Evolutionary conservation across 306 rosid genomes (phyloP).

Genomic region (Quercus parvula): DNA sequence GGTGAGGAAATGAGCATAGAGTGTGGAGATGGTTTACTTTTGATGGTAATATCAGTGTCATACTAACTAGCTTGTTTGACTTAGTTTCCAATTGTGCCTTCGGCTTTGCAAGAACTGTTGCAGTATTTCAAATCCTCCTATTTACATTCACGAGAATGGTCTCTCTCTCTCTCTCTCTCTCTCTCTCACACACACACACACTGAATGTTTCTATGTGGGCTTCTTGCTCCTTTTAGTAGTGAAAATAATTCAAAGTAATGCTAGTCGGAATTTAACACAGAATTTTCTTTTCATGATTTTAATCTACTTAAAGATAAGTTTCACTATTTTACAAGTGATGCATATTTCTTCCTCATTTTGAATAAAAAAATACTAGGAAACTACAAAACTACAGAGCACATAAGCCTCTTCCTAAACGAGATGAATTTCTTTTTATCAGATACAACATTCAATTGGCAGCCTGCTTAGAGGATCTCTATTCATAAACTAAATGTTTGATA

Average conservation of each 20-base stretch:
- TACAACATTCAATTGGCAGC: not conserved
- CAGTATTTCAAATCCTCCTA: slow-evolving; percentile 33
- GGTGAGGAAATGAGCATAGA: slow-evolving; percentile 20
- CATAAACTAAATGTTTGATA: no score
- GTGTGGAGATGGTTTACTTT: not conserved
- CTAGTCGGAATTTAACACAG: not conserved
- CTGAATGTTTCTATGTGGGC: not conserved
- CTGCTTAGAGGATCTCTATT: not conserved
- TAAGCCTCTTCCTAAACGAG: not conserved
- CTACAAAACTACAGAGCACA: not conserved
- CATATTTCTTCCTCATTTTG: not conserved
- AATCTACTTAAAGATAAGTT: not conserved
- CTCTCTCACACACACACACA: not conserved
- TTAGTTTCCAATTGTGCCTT: slow-evolving; percentile 32
- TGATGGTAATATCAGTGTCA: not conserved
- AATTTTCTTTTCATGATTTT: not conserved
- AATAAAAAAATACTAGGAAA: not conserved
- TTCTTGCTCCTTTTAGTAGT: not conserved
- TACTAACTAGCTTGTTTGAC: not conserved
- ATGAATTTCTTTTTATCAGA: not conserved
- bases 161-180: not conserved
- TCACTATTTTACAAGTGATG: not conserved
- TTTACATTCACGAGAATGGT: slow-evolving; percentile 60
- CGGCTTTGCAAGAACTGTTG: slow-evolving; percentile 28
- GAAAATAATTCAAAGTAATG: not conserved